These are phyloP conservation scores for Lactifluus subvellereus DNA, from an alignment of 768 basidiomycete species.

Conservation along the genomic window DNA sequence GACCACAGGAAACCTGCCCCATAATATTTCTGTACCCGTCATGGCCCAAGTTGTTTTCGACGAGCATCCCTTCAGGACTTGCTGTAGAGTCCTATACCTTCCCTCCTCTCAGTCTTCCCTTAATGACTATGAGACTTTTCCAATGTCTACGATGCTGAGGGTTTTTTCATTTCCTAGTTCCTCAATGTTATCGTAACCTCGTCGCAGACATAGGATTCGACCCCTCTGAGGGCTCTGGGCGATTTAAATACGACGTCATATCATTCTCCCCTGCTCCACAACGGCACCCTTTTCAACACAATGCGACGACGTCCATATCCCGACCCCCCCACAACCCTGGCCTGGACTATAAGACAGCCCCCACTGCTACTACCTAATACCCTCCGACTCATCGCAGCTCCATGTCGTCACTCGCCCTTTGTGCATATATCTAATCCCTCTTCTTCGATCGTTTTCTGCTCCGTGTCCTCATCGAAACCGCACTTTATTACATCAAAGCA, in stretches of 20 bases:
- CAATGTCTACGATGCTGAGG: constrained; percentile 6
- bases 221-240: constrained; percentile 20
- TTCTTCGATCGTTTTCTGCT: constrained; percentile 15
- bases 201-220: constrained; percentile 5
- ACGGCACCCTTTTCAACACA: constrained; percentile 4
- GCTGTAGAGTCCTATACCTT: not conserved
- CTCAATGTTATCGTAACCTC: constrained; percentile 11
- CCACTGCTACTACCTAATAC: not conserved
- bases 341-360: not conserved
- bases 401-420: not conserved
- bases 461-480: constrained; percentile 13
- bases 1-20: not conserved
- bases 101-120: not conserved
- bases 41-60: constrained; percentile 25
- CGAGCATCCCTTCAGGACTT: constrained; percentile 19
- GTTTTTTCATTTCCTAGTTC: constrained; percentile 8
- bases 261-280: constrained; percentile 23
- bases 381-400: not conserved
- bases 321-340: constrained; percentile 3
- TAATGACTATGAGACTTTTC: not conserved
- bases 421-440: constrained; percentile 13
- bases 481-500: constrained; percentile 13
- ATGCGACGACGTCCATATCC: constrained; percentile 12
- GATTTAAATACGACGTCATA: constrained; percentile 25
- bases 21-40: not conserved